Conservation (phyloP, 164 flowering plant genomes). For the Annona squamosa region DNA sequence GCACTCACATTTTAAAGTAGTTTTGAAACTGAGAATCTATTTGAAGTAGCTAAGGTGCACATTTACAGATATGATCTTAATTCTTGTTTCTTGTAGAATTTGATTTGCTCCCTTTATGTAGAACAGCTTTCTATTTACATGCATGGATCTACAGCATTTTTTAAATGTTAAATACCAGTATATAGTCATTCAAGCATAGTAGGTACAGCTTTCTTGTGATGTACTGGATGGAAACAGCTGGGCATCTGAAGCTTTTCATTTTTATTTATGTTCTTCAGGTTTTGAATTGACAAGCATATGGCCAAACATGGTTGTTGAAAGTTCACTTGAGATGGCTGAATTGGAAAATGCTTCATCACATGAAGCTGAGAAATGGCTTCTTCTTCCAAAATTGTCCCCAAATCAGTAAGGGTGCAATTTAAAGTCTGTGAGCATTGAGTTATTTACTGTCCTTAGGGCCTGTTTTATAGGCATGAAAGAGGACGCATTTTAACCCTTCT, state of each 20-base stretch:
- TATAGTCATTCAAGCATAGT: background rate
- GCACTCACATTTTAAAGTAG: too few species aligned
- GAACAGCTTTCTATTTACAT: background rate
- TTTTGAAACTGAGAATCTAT: too few species aligned
- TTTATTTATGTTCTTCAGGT: constrained; percentile 35
- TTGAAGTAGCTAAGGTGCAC: background rate
- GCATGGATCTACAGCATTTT: background rate
- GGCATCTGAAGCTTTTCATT: background rate
- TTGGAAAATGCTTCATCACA: constrained; percentile 80
- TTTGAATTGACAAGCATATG: constrained; percentile 69
- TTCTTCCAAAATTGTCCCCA: constrained; percentile 49
- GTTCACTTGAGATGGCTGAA: constrained; percentile 89
- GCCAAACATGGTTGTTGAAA: constrained; percentile 66
- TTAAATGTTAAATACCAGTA: background rate
- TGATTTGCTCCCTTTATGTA: background rate
- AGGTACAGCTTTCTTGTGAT: background rate
- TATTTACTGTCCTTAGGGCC: too few species aligned
- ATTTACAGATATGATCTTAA: background rate
- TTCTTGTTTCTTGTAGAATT: background rate
- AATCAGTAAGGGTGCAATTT: constrained; percentile 40
- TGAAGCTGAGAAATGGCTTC: constrained; percentile 81
- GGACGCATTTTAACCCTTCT: too few species aligned
- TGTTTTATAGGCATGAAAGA: too few species aligned
- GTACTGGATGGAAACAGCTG: background rate
- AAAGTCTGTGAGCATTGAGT: background rate